Base-by-base conservation (phyloP, 768 basidiomycete genomes). In the Kwoniella europaea region DNA sequence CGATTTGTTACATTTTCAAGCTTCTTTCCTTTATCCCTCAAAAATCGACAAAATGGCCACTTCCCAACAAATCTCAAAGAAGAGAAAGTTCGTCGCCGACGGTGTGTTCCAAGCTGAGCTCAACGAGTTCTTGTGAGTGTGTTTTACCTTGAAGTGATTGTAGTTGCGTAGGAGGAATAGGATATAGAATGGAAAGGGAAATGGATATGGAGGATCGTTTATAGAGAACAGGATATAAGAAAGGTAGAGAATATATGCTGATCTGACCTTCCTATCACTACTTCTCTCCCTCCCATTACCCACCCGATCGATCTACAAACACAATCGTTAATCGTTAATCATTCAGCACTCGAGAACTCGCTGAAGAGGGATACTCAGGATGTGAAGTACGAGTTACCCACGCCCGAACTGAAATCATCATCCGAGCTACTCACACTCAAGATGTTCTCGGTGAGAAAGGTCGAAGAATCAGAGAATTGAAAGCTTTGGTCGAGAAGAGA, bases 371-470 rank as follows among this genome's bases (percentile, higher is more conserved):
- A 79, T 99, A 98, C 89, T 98, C 97, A 86, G 97, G 97, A 66
- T 99, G 97, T 85, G 97, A 99, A 86, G 97, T 99, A 85, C 94
- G 97, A 82, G 95, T 98, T 73, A 98, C 97, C 77, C 96, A 98
- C 85, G 95, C 96, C 74, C 92, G 96, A 82, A 99, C 97, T 79
- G 97, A 99, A 92, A 98, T 99, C 84, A 98, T 99, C 87, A 98
- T 99, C 86, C 94, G 96, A 81, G 97, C 97, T 69, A 98, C 96
- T 79, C 97, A 98, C 88, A 98, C 97, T 73, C 85, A 85, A 74
- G 95, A 98, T 84, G 95, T 98, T 76, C 89, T 98, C 76, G 96
- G 96, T 80, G 97, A 98, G 87, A 99, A 99, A 87, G 97, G 96
- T 74, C 94, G 96, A 83, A 92, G 97, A 85, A 98, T 99, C 83